Evolutionary conservation across 2,329 filamentous ascomycete species (phyloP).

Genomic region (Xylaria polymorpha): DNA sequence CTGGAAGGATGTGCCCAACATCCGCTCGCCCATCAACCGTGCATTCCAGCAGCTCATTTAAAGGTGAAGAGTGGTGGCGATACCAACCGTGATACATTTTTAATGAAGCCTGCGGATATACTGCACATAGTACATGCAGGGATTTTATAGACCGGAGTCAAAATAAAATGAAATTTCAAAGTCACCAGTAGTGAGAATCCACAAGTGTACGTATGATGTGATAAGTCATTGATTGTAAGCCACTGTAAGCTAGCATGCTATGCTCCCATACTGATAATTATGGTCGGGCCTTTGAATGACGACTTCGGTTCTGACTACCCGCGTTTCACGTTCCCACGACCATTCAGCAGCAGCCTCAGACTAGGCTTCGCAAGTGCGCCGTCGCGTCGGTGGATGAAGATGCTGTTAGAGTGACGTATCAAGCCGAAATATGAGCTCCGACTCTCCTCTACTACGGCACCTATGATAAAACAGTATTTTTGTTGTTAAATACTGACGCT

Average conservation of each 20-base stretch:
- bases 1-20: slow-evolving; percentile 92
- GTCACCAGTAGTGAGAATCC: background rate
- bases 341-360: background rate
- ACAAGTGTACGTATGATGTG: background rate
- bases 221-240: too few species aligned
- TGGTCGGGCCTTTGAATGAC: background rate
- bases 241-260: background rate
- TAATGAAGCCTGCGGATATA: slow-evolving; percentile 36
- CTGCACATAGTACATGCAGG: slow-evolving; percentile 39
- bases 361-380: background rate
- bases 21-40: slow-evolving; percentile 95
- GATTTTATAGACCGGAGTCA: slow-evolving; percentile 46
- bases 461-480: background rate
- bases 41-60: slow-evolving; percentile 98
- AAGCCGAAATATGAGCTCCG: background rate
- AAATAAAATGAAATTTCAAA: slow-evolving; percentile 43
- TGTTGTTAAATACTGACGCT: background rate
- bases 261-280: background rate
- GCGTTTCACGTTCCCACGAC: background rate
- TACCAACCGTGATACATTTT: slow-evolving; percentile 24
- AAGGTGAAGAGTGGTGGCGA: slow-evolving; percentile 35
- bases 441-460: too few species aligned
- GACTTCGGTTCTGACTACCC: background rate
- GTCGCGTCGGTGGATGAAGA: background rate
- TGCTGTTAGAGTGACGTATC: background rate